Evolutionary conservation across 805 yeast genomes (phyloP), one percentile per base, ranked within the genome.

Genomic region (Scheffersomyces amazonensis): DNA sequence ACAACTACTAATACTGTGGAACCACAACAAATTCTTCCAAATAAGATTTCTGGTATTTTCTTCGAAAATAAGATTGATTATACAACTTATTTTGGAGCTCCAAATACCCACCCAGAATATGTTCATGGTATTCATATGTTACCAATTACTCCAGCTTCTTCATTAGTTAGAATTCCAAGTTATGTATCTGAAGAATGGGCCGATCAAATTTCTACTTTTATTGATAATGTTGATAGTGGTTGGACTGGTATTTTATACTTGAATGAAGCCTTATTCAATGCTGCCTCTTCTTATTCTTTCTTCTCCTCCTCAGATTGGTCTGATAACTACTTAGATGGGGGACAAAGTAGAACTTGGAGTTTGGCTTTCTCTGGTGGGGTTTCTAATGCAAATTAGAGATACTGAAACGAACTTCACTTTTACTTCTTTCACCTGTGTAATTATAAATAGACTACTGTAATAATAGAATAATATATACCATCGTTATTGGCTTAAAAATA

Each of bases 61-160:
- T 84, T 80, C 54, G 89, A 84, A 47, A 83, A 83, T 58, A 83
- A 83, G 52, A 57, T 81, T 37, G 86, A 80, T 43, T 84, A 77
- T 52, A 78, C 89, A 0, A 84, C 91, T 0, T 84, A 78, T 58
- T 84, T 84, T 52, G 90, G 90, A 15, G 67, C 50, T 28, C 61
- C 61, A 25, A 49, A 48, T 31, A 40, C 38, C 11, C 44, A 49
- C 32, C 62, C 56, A 31, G 83, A 83, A 51, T 84, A 78, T 57
- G 81, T 84, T 32, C 90, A 83, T 46, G 87, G 87, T 62, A 83
- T 83, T 36, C 89, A 84, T 53, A 84, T 85, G 71, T 66, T 84
- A 22, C 93, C 91, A 22, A 71, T 82, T 27, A 80, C 87, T 0
- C 80, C 88, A 2, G 71, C 79, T n/a, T 78, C 87, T 5, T 75